Base-by-base conservation (phyloP, 108 stramenopile species). In the Fragilariopsis cylindrus region DNA sequence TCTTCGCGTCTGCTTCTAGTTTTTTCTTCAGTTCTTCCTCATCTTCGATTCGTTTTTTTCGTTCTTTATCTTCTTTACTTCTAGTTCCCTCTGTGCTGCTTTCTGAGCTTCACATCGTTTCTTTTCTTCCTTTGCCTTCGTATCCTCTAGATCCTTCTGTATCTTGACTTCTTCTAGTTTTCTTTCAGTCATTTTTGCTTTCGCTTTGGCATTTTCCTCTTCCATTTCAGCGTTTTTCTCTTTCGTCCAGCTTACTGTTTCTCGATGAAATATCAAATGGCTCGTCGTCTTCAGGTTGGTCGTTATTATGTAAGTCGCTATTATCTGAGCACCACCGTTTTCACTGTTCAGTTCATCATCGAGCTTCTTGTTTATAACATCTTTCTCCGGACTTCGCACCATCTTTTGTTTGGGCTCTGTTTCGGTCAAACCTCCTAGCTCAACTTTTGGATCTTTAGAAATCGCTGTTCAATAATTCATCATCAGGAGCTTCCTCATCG, bases 101-200 rank as follows among this genome's bases (percentile, higher is more conserved):
- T 3, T 49, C 19, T 5, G 48, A 5, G 49, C 49, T 68, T 50
- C 52, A 16, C 46, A 0, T 52, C 16, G 19, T 52, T 50, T 49
- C 48, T 7, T 52, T 53, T 68, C 62, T 63, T 63, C 62, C 42
- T 63, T 44, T 45, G 62, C 62, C n/a, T 13, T 41, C 30, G 30
- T 2, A 30, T 30, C 30, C 30, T 30, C 30, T 30, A 30, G 30
- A 30, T 30, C 30, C n/a, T 40, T 63, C 62, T 63, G 4, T 4
- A 44, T 44, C 11, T 63, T 44, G 16, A 15, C 42, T 9, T 12
- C 30, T 9, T 9, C 7, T 41, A 12, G 42, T 45, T 42, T 44
- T 13, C 13, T 13, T 52, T 52, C 12, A 13, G 50, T 13, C 9
- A 13, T 13, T 63, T 63, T 47, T 15, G 41, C 42, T n/a, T 63